Evolutionary conservation across 768 basidiomycete genomes (phyloP).

Genomic region (Podaxis pistillaris): DNA sequence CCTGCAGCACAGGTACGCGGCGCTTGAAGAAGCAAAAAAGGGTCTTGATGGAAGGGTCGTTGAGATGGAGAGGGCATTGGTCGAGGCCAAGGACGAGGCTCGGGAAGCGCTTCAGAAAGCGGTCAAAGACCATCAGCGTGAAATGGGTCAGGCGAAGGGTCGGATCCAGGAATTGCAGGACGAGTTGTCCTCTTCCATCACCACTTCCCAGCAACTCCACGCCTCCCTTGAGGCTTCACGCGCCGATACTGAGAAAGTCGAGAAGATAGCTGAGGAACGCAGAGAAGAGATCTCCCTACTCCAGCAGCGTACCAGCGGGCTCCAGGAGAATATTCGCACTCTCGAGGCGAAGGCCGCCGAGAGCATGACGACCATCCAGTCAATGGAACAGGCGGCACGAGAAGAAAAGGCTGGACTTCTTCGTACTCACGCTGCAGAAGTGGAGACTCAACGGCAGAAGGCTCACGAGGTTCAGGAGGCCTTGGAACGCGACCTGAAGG

Average conservation of each 20-base stretch:
- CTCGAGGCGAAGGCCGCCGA: slow-evolving; percentile 4
- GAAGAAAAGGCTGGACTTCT: slow-evolving; percentile 3
- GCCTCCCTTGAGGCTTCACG: slow-evolving; percentile 2
- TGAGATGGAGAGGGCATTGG: neutral
- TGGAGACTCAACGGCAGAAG: neutral
- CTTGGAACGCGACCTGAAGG: neutral
- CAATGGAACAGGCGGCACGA: neutral
- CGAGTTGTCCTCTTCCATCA: slow-evolving; percentile 2
- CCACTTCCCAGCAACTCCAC: slow-evolving; percentile 4
- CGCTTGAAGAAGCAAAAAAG: neutral
- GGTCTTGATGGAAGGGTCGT: neutral
- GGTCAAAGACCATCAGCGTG: neutral
- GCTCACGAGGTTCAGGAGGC: neutral
- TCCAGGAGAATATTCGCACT: neutral
- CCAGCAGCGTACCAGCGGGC: neutral
- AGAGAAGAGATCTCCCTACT: neutral
- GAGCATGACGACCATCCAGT: neutral
- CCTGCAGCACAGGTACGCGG: neutral
- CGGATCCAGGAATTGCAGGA: slow-evolving; percentile 5
- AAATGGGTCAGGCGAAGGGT: neutral
- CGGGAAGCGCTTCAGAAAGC: neutral
- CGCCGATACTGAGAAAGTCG: neutral
- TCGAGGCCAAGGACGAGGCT: neutral
- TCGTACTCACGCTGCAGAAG: slow-evolving; percentile 5
- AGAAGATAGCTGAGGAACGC: neutral